phyloP scores from a whole-genome alignment of 2,329 filamentous ascomycete species.

The Plectosphaerella cucumerina region DNA sequence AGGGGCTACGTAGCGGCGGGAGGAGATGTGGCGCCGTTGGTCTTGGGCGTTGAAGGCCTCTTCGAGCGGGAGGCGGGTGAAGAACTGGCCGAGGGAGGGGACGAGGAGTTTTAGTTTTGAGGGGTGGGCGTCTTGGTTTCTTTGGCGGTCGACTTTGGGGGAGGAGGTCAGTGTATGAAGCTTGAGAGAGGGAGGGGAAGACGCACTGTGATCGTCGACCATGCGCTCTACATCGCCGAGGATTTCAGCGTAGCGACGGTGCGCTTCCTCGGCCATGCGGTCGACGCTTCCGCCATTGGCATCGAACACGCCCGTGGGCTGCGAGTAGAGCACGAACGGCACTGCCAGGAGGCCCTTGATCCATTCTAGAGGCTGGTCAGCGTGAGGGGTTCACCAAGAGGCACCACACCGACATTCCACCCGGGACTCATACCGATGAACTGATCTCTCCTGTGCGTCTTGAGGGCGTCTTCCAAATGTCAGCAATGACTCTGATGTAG shows the following conservation, averaged over 20 bases:
- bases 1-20: constrained; percentile 86
- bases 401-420: too few species aligned
- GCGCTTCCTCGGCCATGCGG: constrained; percentile 74
- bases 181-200: background rate
- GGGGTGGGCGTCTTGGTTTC: constrained; percentile 57
- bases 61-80: constrained; percentile 80
- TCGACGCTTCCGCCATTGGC: constrained; percentile 59
- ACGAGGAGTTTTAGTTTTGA: constrained; percentile 93
- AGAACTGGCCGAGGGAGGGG: constrained; percentile 88
- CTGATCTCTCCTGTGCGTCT: constrained; percentile 89
- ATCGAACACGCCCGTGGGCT: constrained; percentile 84
- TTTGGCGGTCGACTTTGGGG: constrained; percentile 64
- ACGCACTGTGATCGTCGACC: constrained; percentile 82
- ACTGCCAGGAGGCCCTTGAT: constrained; percentile 93
- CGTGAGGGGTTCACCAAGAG: too few species aligned
- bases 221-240: constrained; percentile 90
- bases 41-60: constrained; percentile 93
- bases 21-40: constrained; percentile 78
- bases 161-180: background rate
- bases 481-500: background rate
- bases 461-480: constrained; percentile 49
- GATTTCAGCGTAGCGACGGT: constrained; percentile 89
- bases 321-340: constrained; percentile 93
- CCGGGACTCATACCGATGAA: constrained; percentile 59
- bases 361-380: constrained; percentile 62